phyloP scores from a whole-genome alignment of 1,139 yeast genomes.

The Yarrowia galli region DNA sequence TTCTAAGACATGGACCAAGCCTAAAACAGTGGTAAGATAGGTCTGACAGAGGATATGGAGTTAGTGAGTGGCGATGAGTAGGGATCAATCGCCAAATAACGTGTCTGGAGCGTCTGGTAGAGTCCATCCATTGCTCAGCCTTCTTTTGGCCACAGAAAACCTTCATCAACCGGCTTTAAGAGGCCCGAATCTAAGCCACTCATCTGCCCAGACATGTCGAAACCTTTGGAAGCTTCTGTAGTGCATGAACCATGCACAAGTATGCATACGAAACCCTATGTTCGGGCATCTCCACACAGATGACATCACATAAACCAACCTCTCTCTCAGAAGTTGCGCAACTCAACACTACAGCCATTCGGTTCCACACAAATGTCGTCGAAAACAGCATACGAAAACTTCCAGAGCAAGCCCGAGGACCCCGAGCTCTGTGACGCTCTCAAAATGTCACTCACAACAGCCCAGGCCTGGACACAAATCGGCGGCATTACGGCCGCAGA shows the following conservation, averaged over 20 bases:
- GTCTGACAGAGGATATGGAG: no score
- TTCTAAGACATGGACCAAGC: slow-evolving; percentile 1
- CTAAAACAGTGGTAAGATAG: neutral
- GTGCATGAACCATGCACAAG: neutral
- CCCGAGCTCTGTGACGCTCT: slow-evolving; percentile 18
- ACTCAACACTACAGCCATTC: neutral
- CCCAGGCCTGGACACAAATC: slow-evolving; percentile 19
- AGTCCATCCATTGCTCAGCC: neutral
- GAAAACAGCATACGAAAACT: slow-evolving; percentile 14
- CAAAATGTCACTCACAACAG: slow-evolving; percentile 24
- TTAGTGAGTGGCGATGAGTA: no score
- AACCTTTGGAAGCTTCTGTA: slow-evolving; percentile 31
- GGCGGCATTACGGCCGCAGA: slow-evolving; percentile 25
- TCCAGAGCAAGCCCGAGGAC: neutral
- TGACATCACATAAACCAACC: slow-evolving; percentile 4
- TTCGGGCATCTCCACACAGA: slow-evolving; percentile 15
- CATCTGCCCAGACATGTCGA: slow-evolving; percentile 31
- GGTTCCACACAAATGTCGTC: neutral
- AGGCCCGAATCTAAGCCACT: no score
- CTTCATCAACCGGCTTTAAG: no score
- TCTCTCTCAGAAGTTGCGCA: neutral
- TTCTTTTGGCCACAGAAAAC: no score
- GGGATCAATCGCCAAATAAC: no score
- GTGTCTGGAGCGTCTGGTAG: no score
- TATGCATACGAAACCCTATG: slow-evolving; percentile 23